Conservation (phyloP, 306 rosid species). For the Chamaecrista fasciculata region DNA sequence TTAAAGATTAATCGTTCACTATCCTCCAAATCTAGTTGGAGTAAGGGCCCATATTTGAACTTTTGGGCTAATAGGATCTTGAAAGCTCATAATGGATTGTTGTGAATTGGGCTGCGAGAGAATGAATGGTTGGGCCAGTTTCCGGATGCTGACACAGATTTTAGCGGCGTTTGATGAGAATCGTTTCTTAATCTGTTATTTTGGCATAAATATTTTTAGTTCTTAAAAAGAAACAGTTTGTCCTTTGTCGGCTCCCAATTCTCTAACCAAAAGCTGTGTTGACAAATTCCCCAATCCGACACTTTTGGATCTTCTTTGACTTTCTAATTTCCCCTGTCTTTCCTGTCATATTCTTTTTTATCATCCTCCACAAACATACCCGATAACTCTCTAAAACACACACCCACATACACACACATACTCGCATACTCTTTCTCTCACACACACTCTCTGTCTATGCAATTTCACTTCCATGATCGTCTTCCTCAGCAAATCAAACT, state of each 20-base stretch:
- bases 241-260: background rate
- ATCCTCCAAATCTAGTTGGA: too few species aligned
- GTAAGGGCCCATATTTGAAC: background rate
- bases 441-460: background rate
- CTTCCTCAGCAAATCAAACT: slow-evolving; percentile 27
- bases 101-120: background rate
- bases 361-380: slow-evolving; percentile 23
- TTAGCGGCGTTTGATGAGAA: too few species aligned
- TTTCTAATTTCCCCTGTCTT: slow-evolving; percentile 38
- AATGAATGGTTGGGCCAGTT: background rate
- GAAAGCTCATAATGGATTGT: too few species aligned
- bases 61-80: background rate
- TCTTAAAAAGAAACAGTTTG: too few species aligned
- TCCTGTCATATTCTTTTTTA: slow-evolving; percentile 14
- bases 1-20: too few species aligned
- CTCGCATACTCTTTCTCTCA: background rate
- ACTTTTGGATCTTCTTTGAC: slow-evolving; percentile 63
- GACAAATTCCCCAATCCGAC: slow-evolving; percentile 59
- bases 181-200: too few species aligned
- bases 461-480: slow-evolving; percentile 16
- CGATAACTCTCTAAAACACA: background rate
- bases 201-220: too few species aligned
- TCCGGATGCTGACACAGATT: background rate
- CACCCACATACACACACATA: slow-evolving; percentile 20
- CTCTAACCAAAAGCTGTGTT: slow-evolving; percentile 10